A percentile compares a stretch with the other conserved stretches of the same genome.
phyloP scores from a whole-genome alignment of 495 filamentous ascomycete species.

The Platismatia glauca region DNA sequence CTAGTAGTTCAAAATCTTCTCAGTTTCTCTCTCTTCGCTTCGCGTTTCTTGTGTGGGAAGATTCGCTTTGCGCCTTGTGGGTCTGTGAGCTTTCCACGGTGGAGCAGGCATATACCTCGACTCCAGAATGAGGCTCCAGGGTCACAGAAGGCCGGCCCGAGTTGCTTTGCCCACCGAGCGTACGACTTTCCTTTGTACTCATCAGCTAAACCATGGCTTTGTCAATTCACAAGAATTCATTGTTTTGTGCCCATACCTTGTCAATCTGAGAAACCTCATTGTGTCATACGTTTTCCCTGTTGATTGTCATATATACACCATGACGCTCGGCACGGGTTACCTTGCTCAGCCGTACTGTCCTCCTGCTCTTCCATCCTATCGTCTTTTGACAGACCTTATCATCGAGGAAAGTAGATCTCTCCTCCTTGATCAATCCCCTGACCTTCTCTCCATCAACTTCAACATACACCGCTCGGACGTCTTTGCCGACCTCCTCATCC shows the following conservation, averaged over 20 bases:
- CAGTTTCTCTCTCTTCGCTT: background rate
- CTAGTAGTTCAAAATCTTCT: background rate
- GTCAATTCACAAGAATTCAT: background rate
- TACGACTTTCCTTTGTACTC: background rate
- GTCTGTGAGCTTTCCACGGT: too few species aligned
- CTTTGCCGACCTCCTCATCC: too few species aligned
- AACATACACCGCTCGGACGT: too few species aligned
- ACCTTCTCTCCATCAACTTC: background rate
- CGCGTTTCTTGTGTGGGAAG: background rate
- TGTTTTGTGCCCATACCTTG: background rate
- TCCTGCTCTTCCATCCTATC: background rate
- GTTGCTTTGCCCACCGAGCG: background rate
- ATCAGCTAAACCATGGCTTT: background rate
- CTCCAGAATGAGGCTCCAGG: too few species aligned
- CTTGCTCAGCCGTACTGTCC: background rate
- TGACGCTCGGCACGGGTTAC: background rate
- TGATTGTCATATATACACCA: background rate
- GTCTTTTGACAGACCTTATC: background rate
- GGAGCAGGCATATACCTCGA: too few species aligned
- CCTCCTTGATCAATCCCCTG: background rate
- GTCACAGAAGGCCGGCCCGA: too few species aligned
- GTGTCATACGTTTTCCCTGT: background rate
- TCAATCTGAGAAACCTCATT: background rate
- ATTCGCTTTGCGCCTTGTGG: background rate
- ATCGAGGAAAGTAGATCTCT: background rate